Conservation (phyloP, 2,329 filamentous ascomycete genomes). For the Huntiella abstrusa region DNA sequence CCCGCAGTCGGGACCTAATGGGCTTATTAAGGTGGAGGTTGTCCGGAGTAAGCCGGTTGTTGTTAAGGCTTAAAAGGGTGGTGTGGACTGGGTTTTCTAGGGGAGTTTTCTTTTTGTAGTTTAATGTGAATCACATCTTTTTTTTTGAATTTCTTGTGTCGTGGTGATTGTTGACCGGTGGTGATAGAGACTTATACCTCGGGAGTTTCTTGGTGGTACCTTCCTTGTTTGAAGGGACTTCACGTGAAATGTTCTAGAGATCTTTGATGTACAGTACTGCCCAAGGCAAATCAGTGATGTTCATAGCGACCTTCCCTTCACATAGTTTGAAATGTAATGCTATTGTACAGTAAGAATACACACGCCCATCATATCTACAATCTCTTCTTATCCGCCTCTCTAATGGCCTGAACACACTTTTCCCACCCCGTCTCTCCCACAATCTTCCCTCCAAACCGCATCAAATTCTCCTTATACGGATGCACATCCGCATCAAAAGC, state of each 20-base stretch:
- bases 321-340: not conserved
- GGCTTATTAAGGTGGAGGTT: constrained; percentile 87
- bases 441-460: constrained; percentile 46
- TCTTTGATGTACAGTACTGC: too few relatives aligned
- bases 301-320: not conserved
- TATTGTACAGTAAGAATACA: too few relatives aligned
- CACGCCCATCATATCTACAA: constrained; percentile 14
- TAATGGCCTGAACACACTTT: constrained; percentile 29
- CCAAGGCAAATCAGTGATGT: too few relatives aligned
- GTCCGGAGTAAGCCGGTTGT: constrained; percentile 25
- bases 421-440: constrained; percentile 37
- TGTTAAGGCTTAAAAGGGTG: constrained; percentile 5
- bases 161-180: not conserved
- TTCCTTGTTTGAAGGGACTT: not conserved
- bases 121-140: not conserved
- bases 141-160: not conserved
- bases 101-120: not conserved
- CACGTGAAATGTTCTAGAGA: not conserved
- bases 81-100: not conserved
- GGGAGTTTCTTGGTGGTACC: too few relatives aligned
- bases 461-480: constrained; percentile 77
- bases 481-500: constrained; percentile 86
- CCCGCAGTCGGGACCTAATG: constrained; percentile 82
- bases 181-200: too few relatives aligned
- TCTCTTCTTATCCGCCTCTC: constrained; percentile 29